These are phyloP conservation scores for Mercurialis annua DNA, from an alignment of 345 rosid genomes.

Conservation along the genomic window DNA sequence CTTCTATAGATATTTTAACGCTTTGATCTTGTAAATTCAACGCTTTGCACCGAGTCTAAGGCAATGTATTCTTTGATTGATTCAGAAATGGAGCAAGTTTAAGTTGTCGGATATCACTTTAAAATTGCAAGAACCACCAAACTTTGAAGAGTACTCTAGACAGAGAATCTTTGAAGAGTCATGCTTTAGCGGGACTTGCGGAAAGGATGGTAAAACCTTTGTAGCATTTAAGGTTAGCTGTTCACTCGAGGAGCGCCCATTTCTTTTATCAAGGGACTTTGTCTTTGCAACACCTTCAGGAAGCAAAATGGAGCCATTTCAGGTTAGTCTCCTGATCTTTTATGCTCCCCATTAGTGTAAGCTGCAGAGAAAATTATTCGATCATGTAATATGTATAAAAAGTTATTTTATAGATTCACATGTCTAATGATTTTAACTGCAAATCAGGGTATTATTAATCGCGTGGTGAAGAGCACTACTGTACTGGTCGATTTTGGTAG, in stretches of 20 bases:
- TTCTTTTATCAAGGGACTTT: conserved; percentile 42
- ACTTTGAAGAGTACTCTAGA: conserved; percentile 14
- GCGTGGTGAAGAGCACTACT: conserved; percentile 22
- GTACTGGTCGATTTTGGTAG: conserved; percentile 36
- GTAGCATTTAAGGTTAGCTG: conserved; percentile 27
- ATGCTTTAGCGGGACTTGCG: neutral
- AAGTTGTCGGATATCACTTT: conserved; percentile 18
- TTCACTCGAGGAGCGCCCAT: conserved; percentile 26
- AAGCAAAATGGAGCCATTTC: conserved; percentile 17
- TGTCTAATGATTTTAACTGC: conserved; percentile 1
- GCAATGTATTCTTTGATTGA: conserved; percentile 1
- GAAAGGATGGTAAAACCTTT: conserved; percentile 23
- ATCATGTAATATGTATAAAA: neutral
- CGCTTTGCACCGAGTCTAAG: neutral
- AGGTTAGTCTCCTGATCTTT: conserved; percentile 24
- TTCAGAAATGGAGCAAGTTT: conserved; percentile 40
- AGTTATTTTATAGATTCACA: neutral
- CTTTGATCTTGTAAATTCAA: neutral
- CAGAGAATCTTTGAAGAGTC: conserved; percentile 13
- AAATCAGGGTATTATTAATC: conserved; percentile 35
- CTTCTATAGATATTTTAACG: too few species aligned
- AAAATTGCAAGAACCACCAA: conserved; percentile 25
- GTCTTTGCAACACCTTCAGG: conserved; percentile 32
- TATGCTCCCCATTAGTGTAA: too few species aligned
- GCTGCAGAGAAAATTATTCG: too few species aligned